A percentile compares a stretch with the other conserved stretches of the same genome.
These are phyloP conservation scores for Penicillium sp. DNA, from an alignment of 2,329 filamentous ascomycete genomes.

Conservation along the genomic window DNA sequence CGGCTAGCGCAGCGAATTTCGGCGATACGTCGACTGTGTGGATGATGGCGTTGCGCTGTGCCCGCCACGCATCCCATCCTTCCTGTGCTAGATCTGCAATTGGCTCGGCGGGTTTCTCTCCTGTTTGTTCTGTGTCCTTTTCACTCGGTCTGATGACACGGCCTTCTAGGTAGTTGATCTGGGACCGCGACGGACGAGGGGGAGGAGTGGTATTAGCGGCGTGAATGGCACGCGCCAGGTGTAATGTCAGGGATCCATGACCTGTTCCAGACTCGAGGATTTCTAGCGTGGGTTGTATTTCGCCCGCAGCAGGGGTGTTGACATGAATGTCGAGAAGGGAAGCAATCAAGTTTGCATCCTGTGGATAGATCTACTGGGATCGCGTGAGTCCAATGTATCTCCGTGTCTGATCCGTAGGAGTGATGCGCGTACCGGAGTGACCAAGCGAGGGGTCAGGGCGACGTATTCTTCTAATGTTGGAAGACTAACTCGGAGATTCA, in stretches of 20 bases:
- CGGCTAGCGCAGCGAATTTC: slow-evolving; percentile 63
- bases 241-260: slow-evolving; percentile 74
- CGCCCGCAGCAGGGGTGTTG: slow-evolving; percentile 35
- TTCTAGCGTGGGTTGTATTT: slow-evolving; percentile 55
- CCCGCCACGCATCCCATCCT: slow-evolving; percentile 47
- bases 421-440: slow-evolving; percentile 65
- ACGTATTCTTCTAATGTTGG: slow-evolving; percentile 74
- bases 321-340: slow-evolving; percentile 73
- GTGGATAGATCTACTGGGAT: slow-evolving; percentile 63
- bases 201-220: slow-evolving; percentile 63
- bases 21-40: slow-evolving; percentile 69
- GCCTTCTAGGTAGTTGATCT: slow-evolving; percentile 32
- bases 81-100: slow-evolving; percentile 27
- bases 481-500: slow-evolving; percentile 54
- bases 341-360: slow-evolving; percentile 72
- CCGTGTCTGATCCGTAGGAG: neutral
- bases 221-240: slow-evolving; percentile 73
- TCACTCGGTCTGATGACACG: slow-evolving; percentile 23
- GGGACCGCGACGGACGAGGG: slow-evolving; percentile 37
- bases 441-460: slow-evolving; percentile 62
- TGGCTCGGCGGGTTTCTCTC: slow-evolving; percentile 7
- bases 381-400: slow-evolving; percentile 10
- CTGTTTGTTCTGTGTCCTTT: slow-evolving; percentile 18
- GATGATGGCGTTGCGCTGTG: slow-evolving; percentile 64
- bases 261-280: slow-evolving; percentile 83